phyloP scores from a whole-genome alignment of 805 yeast species.

The Tanozyma kutaoensis region DNA sequence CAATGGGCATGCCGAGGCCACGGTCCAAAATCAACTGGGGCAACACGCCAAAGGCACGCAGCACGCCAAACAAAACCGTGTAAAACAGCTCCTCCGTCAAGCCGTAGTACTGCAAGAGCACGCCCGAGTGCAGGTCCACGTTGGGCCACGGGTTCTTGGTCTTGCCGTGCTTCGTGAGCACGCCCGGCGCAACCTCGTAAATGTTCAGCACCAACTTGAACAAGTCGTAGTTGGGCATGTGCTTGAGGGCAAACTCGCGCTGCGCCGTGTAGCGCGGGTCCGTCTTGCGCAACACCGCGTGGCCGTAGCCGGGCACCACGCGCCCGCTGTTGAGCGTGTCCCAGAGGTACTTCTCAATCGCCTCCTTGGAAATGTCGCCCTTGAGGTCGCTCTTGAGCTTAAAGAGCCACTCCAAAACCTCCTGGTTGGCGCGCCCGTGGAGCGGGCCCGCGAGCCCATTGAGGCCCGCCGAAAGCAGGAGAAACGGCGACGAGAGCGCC shows the following conservation, averaged over 20 bases:
- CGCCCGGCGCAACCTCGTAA: slow-evolving; percentile 62
- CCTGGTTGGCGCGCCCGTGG: slow-evolving; percentile 81
- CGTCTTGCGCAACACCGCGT: slow-evolving; percentile 72
- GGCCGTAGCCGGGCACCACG: slow-evolving; percentile 84
- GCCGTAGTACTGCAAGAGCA: slow-evolving; percentile 69
- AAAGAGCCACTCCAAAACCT: slow-evolving; percentile 63
- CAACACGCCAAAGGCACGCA: slow-evolving; percentile 69
- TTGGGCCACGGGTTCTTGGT: slow-evolving; percentile 81
- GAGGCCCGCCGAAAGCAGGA: slow-evolving; percentile 67
- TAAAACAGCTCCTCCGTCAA: slow-evolving; percentile 59
- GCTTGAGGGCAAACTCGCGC: slow-evolving; percentile 52
- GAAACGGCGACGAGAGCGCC: slow-evolving; percentile 64
- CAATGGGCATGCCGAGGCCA: slow-evolving; percentile 64
- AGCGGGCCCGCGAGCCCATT: slow-evolving; percentile 80
- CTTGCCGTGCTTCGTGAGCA: slow-evolving; percentile 66
- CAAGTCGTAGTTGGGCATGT: slow-evolving; percentile 47
- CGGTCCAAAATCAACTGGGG: slow-evolving; percentile 75
- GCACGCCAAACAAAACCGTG: slow-evolving; percentile 74
- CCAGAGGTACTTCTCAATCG: slow-evolving; percentile 62
- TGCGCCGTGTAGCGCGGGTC: slow-evolving; percentile 74
- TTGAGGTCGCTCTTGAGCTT: slow-evolving; percentile 51
- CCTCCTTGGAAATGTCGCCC: slow-evolving; percentile 40
- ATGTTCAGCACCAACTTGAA: slow-evolving; percentile 55
- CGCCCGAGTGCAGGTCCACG: slow-evolving; percentile 73
- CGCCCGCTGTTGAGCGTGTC: slow-evolving; percentile 55